phyloP scores from a whole-genome alignment of 305 asterid genomes.

The Salvia sclarea region DNA sequence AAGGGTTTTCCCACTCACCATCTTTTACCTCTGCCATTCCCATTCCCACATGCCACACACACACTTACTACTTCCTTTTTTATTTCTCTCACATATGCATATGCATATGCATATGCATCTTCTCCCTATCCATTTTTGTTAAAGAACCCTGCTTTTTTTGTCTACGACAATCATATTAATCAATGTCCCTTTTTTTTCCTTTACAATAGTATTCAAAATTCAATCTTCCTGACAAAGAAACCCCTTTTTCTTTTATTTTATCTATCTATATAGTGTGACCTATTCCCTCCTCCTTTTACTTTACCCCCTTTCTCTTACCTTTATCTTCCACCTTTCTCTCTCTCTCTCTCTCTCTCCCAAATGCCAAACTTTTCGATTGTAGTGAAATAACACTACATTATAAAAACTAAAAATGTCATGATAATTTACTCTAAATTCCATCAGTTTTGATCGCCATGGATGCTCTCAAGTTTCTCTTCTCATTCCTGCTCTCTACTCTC shows the following conservation, averaged over 20 bases:
- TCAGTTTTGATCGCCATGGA: conserved; percentile 47
- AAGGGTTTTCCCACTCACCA: conserved; percentile 6
- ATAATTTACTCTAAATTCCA: conserved; percentile 18
- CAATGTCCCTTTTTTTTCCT: neutral
- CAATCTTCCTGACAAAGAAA: conserved; percentile 65
- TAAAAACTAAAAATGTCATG: conserved; percentile 11
- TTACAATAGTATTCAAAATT: conserved; percentile 32
- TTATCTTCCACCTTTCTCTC: conserved; percentile 23
- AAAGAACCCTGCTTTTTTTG: neutral
- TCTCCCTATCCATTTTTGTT: neutral
- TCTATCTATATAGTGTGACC: conserved; percentile 29
- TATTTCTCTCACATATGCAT: neutral
- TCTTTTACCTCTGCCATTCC: conserved; percentile 21
- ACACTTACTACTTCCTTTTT: neutral
- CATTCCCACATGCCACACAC: conserved; percentile 26
- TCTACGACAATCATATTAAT: neutral
- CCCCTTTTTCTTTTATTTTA: conserved; percentile 41
- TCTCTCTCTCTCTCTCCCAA: conserved; percentile 9
- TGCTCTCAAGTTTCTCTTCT: conserved; percentile 35
- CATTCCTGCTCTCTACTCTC: conserved; percentile 40
- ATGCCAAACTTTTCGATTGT: conserved; percentile 24
- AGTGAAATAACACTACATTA: conserved; percentile 5
- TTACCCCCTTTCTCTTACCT: conserved; percentile 29
- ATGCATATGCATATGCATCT: conserved; percentile 20
- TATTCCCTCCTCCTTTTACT: conserved; percentile 42